Evolutionary conservation across 2,329 filamentous ascomycete species (phyloP).

Genomic region (Xylaria sp.): DNA sequence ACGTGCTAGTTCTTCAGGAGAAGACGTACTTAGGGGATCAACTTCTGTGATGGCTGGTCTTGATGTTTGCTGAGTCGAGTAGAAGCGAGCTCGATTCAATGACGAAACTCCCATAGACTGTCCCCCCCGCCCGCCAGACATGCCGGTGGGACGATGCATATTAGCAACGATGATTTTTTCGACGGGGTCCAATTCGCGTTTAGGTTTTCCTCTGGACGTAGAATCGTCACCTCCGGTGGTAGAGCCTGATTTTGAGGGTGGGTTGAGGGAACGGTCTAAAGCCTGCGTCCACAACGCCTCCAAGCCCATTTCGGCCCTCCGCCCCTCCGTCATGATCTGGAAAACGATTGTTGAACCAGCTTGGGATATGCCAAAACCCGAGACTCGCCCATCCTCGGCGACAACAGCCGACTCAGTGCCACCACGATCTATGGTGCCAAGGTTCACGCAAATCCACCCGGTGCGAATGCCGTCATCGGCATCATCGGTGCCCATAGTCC

Average conservation of each 20-base stretch:
- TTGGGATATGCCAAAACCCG: slow-evolving; percentile 75
- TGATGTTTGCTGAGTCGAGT: slow-evolving; percentile 35
- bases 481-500: slow-evolving; percentile 70
- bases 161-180: neutral
- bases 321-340: slow-evolving; percentile 66
- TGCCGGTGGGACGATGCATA: neutral
- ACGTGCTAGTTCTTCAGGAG: slow-evolving; percentile 32
- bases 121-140: slow-evolving; percentile 18
- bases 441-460: slow-evolving; percentile 95
- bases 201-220: neutral
- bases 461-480: slow-evolving; percentile 88
- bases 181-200: slow-evolving; percentile 9
- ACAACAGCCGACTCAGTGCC: slow-evolving; percentile 56
- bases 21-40: slow-evolving; percentile 32
- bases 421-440: slow-evolving; percentile 74
- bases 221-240: neutral
- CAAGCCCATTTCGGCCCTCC: slow-evolving; percentile 63
- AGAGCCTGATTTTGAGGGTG: slow-evolving; percentile 15
- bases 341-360: slow-evolving; percentile 64
- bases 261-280: slow-evolving; percentile 35
- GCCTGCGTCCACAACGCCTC: slow-evolving; percentile 62
- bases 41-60: neutral
- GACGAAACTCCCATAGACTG: slow-evolving; percentile 27
- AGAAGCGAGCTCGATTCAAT: slow-evolving; percentile 39
- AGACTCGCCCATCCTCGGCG: slow-evolving; percentile 66